phyloP scores from a whole-genome alignment of 495 filamentous ascomycete species.

The Hypoxylon trugodes region DNA sequence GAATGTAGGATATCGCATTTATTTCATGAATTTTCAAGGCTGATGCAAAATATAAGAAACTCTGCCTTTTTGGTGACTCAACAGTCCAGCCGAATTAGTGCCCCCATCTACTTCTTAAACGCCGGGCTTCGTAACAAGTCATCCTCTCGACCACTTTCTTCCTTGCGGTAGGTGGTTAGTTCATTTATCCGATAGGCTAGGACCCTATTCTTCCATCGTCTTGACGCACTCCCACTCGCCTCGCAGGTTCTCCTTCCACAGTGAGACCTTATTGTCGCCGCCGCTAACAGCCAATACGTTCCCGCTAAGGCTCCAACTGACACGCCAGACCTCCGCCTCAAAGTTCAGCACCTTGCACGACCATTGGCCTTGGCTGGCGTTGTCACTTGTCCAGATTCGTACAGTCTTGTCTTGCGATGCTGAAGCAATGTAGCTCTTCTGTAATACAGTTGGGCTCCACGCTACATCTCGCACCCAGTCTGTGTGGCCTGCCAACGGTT shows the following conservation, averaged over 20 bases:
- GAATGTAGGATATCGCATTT: constrained; percentile 29
- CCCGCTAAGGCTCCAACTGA: constrained; percentile 97
- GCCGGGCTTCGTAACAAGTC: constrained; percentile 33
- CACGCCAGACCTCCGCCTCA: constrained; percentile 90
- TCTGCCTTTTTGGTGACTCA: constrained; percentile 27
- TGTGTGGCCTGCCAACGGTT: constrained; percentile 76
- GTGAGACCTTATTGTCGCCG: constrained; percentile 94
- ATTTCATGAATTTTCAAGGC: constrained; percentile 17
- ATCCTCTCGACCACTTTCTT: constrained; percentile 10
- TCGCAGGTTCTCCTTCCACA: constrained; percentile 85
- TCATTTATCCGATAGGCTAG: not conserved
- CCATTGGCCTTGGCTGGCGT: constrained; percentile 72
- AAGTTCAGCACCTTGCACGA: constrained; percentile 82
- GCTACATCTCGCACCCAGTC: constrained; percentile 99
- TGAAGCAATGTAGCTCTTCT: constrained; percentile 93
- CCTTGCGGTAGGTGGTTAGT: no score
- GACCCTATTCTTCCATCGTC: constrained; percentile 85
- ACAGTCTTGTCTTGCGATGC: constrained; percentile 97
- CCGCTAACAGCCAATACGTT: constrained; percentile 94
- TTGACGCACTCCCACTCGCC: constrained; percentile 94
- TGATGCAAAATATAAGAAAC: constrained; percentile 8
- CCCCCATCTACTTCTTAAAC: constrained; percentile 36
- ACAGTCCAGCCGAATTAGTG: constrained; percentile 21
- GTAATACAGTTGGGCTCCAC: constrained; percentile 92
- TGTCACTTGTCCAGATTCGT: constrained; percentile 89